Base-by-base conservation (phyloP, 192 early-diverging fungal genomes). In the Martensiomyces pterosporus region DNA sequence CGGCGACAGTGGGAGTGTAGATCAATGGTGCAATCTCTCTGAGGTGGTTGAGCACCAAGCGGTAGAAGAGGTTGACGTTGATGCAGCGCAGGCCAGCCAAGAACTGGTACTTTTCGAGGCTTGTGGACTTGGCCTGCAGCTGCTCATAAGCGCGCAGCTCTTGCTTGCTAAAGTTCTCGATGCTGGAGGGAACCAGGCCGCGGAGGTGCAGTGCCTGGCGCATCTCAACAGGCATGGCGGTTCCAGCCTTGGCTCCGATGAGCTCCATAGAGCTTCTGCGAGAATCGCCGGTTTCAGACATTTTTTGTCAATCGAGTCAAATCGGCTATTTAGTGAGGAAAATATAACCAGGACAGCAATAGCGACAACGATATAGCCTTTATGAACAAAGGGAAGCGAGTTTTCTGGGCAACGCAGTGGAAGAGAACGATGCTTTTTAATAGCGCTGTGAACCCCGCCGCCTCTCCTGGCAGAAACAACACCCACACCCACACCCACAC, bases 41-140 rank as follows among this genome's bases (percentile, higher is more conserved):
- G 14, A 88, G 72, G 45, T 94, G 79, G 26, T 86, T 80, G 49
- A 82, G 61, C 32, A 91, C 59, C 35, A 90, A 44, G 15, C 80
- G 79, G 53, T 92, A 94, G 58, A 92, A 94, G 33, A 94, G 71
- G 40, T 78, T 81, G 36, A 80, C 50, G 60, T 92, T 79, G 34
- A 84, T 84, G 38, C 77, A 82, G 53, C 83, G 76, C 53, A 94
- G 70, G 45, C 81, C 68, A 17, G 85, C 79, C 60, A 94, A 61
- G 65, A 89, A 92, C 45, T 82, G 70, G 57, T 90, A 91, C 56
- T 91, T 89, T 33, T 91, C 88, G 12, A 94, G 57, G 15, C 79
- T 53, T 6, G 79, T 78, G 4, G 75, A 50, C 53, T 88, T 82
- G 54, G 82, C 57, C 36, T 82, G 68, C 3, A 94, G 65, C 59